Percentiles rank a stretch among this genome's conserved stretches.
Conservation (phyloP, 345 rosid species). For the Salix caprea region DNA sequence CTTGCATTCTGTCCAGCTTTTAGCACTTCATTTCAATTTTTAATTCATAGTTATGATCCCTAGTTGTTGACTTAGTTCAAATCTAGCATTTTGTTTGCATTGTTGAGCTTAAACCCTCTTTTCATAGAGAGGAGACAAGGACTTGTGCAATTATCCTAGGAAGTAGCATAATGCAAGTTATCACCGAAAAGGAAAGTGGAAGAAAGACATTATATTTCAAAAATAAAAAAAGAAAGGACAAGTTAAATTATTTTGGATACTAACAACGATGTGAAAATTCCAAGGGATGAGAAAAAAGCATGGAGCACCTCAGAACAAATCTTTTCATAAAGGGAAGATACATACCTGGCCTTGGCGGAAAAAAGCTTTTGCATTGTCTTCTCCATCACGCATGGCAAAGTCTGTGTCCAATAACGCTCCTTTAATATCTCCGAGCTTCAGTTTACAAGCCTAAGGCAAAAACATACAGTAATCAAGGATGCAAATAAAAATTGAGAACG, state of each 20-base stretch:
- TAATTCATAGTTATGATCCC: not conserved
- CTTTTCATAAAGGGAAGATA: not conserved
- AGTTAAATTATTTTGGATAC: too few species aligned
- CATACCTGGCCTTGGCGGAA: conserved; percentile 93
- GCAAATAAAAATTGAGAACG: not conserved
- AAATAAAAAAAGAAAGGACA: conserved; percentile 4
- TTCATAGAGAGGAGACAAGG: too few species aligned
- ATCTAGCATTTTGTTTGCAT: not conserved
- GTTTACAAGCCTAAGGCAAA: conserved; percentile 64
- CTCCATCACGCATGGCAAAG: conserved; percentile 81
- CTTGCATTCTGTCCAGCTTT: not conserved
- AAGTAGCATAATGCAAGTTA: not conserved
- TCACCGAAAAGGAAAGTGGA: not conserved
- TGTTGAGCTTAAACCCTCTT: not conserved
- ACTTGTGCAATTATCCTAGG: not conserved
- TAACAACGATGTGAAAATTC: not conserved
- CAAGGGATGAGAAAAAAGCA: not conserved
- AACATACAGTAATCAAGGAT: not conserved
- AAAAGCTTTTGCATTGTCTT: conserved; percentile 75
- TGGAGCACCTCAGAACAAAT: not conserved
- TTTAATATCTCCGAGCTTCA: conserved; percentile 72
- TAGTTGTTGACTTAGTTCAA: not conserved
- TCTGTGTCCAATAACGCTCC: conserved; percentile 83
- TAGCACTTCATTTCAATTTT: not conserved
- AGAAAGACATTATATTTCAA: not conserved